Base-by-base conservation (phyloP, 2,329 filamentous ascomycete genomes). In the Hymenoscyphus repandus region DNA sequence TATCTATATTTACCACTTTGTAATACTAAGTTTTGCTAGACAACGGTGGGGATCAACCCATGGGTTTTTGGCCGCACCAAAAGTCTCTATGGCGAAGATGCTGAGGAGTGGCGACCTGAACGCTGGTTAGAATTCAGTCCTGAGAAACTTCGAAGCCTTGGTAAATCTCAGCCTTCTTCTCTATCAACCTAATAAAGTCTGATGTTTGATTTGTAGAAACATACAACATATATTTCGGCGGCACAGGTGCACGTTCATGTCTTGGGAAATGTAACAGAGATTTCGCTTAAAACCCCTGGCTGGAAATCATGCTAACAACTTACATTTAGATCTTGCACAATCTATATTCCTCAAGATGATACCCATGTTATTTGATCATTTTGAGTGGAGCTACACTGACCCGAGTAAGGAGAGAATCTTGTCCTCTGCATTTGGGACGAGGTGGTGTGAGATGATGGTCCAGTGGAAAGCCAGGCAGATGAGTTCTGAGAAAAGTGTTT, bases 11-110 rank as follows among this genome's bases (percentile, higher is more conserved):
- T 17, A 15, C 5, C 9, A 12, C 13, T n/a, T 7, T 36, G 18
- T 12, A 17, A 43, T 40, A 5, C 2, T 18, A 5, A 40, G 4
- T n/a, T 36, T 12, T 17, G n/a, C 2, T n/a, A 55, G 11, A 67
- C 69, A 0, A 64, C 70, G 9, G 62, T 82, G 6, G 78, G 77
- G 0, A 70, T 77, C 20, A 80, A 80, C 22, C 31, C 43, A 11
- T 48, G 47, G 34, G 52, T 51, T 13, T 20, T 58, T 1, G 51
- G 56, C 12, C 12, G 15, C 1, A 34, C 57, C 37, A 47, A 40
- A 15, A 17, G 12, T 13, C 45, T 53, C 10, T 58, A 55, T 45
- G 52, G 52, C 5, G 33, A 53, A 15, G 55, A 59, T 47, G 45
- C 55, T 1, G 48, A 65, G 5, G 42, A 58, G 0, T 79, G 74